phyloP scores from a whole-genome alignment of 208 protist genomes.

The Crithidia thermophila region DNA sequence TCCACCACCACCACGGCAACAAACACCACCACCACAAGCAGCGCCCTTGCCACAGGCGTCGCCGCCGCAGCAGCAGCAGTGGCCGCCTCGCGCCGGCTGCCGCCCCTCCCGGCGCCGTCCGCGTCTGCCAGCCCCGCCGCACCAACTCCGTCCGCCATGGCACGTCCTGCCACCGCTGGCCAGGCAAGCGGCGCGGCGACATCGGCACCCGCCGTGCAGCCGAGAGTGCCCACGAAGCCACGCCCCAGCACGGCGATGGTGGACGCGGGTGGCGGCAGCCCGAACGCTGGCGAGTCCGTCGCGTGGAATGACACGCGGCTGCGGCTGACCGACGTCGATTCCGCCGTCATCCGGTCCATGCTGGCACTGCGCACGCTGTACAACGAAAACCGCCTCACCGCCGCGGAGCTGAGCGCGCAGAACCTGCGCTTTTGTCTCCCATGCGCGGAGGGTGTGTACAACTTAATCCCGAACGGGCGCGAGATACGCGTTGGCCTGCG shows the following conservation, averaged over 20 bases:
- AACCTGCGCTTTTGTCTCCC: slow-evolving; percentile 42
- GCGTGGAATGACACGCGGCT: slow-evolving; percentile 19
- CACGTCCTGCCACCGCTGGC: neutral
- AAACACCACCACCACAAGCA: too few relatives aligned
- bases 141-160: neutral
- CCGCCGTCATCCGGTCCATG: slow-evolving; percentile 29
- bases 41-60: too few relatives aligned
- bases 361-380: slow-evolving; percentile 18
- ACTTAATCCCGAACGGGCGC: slow-evolving; percentile 52
- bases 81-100: neutral
- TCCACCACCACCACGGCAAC: slow-evolving; percentile 7
- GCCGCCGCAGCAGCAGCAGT: neutral
- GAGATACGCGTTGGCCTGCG: slow-evolving; percentile 38
- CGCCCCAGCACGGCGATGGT: neutral
- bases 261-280: neutral
- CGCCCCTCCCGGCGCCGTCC: neutral
- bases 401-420: slow-evolving; percentile 28
- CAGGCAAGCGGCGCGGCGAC: neutral
- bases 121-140: neutral
- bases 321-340: slow-evolving; percentile 19
- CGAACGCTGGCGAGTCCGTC: neutral
- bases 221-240: slow-evolving; percentile 5
- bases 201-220: neutral
- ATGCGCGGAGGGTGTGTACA: slow-evolving; percentile 29
- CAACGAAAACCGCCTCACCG: slow-evolving; percentile 25